phyloP scores from a whole-genome alignment of 2,329 filamentous ascomycete genomes.

The Penicillium sp. region DNA sequence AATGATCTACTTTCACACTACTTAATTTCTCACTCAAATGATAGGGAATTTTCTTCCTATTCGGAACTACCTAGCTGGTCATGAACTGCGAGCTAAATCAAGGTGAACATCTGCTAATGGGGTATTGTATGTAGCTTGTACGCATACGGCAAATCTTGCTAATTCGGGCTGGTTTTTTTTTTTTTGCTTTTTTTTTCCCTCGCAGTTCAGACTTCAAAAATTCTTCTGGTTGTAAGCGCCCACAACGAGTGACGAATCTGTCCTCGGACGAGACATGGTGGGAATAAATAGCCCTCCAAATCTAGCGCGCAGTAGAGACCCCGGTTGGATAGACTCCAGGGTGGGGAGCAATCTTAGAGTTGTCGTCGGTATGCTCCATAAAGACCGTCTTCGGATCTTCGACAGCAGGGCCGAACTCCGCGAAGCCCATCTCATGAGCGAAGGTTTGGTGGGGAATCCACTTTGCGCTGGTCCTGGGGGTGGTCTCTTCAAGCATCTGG shows the following conservation, averaged over 20 bases:
- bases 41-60: neutral
- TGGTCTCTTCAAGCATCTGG: neutral
- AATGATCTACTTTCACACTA: slow-evolving; percentile 4
- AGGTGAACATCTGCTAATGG: neutral
- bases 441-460: slow-evolving; percentile 53
- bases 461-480: neutral
- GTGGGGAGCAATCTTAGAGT: neutral
- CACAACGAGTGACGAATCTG: neutral
- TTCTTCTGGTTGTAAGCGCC: neutral
- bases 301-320: neutral
- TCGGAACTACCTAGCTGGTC: neutral
- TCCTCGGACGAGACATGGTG: neutral
- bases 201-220: neutral
- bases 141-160: too few relatives aligned
- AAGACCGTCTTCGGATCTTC: slow-evolving; percentile 6
- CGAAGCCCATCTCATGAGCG: slow-evolving; percentile 57
- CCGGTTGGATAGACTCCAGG: neutral
- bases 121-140: neutral
- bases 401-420: slow-evolving; percentile 21
- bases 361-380: slow-evolving; percentile 1
- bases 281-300: neutral
- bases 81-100: neutral
- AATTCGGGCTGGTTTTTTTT: neutral
- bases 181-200: neutral
- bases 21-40: neutral